Evolutionary conservation across 768 basidiomycete species (phyloP).

Genomic region (Suillus luteus): DNA sequence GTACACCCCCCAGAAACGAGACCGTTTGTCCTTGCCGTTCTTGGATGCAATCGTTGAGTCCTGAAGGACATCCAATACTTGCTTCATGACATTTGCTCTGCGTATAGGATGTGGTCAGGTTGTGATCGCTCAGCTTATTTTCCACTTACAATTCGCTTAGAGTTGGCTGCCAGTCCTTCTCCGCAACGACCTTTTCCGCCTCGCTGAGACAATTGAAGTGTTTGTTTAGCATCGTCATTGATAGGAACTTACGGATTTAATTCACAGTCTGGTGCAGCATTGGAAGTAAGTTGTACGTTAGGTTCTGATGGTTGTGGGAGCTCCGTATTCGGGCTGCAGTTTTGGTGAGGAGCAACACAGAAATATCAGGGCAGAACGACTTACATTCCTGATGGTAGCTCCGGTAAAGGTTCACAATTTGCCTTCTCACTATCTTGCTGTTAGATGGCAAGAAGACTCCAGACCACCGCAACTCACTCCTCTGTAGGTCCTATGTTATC

Average conservation of each 20-base stretch:
- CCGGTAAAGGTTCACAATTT: not conserved
- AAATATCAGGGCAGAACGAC: not conserved
- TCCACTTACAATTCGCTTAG: not conserved
- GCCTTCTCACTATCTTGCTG: not conserved
- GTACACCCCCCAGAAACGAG: constrained; percentile 19
- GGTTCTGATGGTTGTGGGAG: not conserved
- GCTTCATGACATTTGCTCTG: not conserved
- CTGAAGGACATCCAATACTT: not conserved
- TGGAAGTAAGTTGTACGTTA: not conserved
- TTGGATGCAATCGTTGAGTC: not conserved
- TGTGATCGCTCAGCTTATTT: not conserved
- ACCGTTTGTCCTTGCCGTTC: not conserved
- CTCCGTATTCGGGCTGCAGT: not conserved
- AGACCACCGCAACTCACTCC: not conserved
- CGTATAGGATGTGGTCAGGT: not conserved
- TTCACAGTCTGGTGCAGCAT: not conserved
- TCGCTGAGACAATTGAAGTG: not conserved
- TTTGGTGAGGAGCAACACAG: not conserved
- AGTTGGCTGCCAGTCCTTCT: not conserved
- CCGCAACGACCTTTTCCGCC: not conserved
- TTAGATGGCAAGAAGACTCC: not conserved
- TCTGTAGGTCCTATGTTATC: not conserved
- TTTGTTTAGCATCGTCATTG: not conserved
- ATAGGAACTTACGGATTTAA: not conserved
- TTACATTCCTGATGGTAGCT: not conserved